Evolutionary conservation across 1,284 basidiomycete genomes (phyloP), one percentile per base, ranked within the genome.

Genomic region (Takashimella tepidaria): DNA sequence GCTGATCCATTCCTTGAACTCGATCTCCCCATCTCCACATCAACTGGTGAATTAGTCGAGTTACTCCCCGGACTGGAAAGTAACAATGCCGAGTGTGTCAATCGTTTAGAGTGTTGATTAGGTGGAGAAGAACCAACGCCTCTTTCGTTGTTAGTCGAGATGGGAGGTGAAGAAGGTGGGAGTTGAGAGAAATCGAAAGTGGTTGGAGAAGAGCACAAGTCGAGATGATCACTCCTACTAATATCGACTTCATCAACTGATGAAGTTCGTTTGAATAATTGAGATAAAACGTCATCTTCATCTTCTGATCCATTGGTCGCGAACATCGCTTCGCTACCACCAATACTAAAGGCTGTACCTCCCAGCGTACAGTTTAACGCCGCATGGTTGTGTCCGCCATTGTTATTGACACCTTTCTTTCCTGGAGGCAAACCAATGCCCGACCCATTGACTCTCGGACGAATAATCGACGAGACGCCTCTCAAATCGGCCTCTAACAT

Each of bases 101-200:
- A 53, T 37, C 10, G 10, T 8, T 37, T 37, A 8, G 10, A 8
- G n/a, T n/a, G n/a, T 16, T 37, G 31, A 8, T 8, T 8, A 37
- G 31, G 31, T 16, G 31, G 31, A 37, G 31, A 37, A 8, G 31
- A 37, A 37, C 31, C 31, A 8, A 37, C 16, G n/a, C n/a, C n/a
- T n/a, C n/a, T n/a, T n/a, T n/a, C n/a, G 37, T 57, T 52, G 27
- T 51, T 47, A 5, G 62, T 60, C 8, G 67, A 45, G 5, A 54
- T 51, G 0, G 70, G 70, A 19, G 70, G 70, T 4, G 67, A 69
- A 13, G 59, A 62, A 0, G 70, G 70, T 2, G 70, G 70, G 3
- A 73, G 57, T 31, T 67, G 59, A 1, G 69, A 70, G 49, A 70
- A 71, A 55, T 73, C 69, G 53, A 73, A 73, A 21, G 62, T 62